These are phyloP conservation scores for Tolypocladium guangdongense DNA, from an alignment of 2,329 filamentous ascomycete species.

Conservation along the genomic window DNA sequence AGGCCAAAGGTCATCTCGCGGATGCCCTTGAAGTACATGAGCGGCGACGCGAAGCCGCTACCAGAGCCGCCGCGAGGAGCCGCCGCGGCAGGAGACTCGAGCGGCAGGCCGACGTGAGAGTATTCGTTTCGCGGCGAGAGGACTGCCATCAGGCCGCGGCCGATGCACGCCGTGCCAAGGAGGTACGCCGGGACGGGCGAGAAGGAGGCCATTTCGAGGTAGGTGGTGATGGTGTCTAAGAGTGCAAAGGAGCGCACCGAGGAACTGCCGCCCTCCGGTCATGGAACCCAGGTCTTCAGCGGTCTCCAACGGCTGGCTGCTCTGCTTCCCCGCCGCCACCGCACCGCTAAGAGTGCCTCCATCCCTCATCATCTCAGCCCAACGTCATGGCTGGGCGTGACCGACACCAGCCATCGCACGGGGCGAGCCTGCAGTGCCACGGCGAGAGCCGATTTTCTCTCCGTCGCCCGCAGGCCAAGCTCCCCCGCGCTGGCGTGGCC, in stretches of 20 bases:
- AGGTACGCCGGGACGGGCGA: not conserved
- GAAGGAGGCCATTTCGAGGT: not conserved
- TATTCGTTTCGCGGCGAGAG: not conserved
- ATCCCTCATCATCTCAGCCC: conserved; percentile 5
- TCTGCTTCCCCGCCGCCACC: not conserved
- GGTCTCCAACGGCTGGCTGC: not conserved
- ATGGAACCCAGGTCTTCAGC: not conserved
- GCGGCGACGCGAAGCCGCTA: conserved; percentile 12
- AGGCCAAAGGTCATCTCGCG: conserved; percentile 22
- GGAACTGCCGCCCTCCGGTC: too few species aligned
- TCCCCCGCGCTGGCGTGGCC: not conserved
- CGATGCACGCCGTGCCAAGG: not conserved
- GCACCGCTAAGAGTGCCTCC: too few species aligned
- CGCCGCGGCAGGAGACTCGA: not conserved
- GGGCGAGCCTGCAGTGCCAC: not conserved
- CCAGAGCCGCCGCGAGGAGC: not conserved
- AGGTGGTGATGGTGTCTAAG: too few species aligned
- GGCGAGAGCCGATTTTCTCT: not conserved
- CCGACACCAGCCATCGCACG: not conserved
- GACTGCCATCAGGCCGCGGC: not conserved
- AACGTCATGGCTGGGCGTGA: conserved; percentile 16
- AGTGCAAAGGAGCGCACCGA: too few species aligned
- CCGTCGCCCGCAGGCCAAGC: too few species aligned
- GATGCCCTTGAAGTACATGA: conserved; percentile 24
- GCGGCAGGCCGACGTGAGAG: not conserved